Evolutionary conservation across 805 yeast genomes (phyloP).

Genomic region (Saturnispora kantuleensis): DNA sequence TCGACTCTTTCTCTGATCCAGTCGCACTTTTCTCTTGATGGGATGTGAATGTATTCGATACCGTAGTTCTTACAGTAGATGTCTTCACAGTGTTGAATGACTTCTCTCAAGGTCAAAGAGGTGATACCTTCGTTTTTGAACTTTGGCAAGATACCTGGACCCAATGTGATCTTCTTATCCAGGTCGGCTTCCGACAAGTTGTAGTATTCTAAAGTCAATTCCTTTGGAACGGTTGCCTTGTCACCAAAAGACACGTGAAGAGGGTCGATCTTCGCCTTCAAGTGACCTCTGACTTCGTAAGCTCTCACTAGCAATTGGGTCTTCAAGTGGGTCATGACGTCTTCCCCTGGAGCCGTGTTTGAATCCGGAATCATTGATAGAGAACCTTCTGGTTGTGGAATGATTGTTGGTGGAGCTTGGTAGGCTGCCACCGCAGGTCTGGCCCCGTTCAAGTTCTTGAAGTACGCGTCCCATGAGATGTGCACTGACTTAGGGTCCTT

Average conservation of each 20-base stretch:
- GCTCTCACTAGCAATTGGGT: constrained; percentile 96
- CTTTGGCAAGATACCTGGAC: constrained; percentile 96
- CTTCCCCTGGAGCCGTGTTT: constrained; percentile 45
- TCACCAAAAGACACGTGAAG: constrained; percentile 81
- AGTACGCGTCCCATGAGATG: constrained; percentile 94
- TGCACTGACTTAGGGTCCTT: constrained; percentile 87
- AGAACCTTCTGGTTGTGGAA: constrained; percentile 74
- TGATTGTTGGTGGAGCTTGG: constrained; percentile 83
- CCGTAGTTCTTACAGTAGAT: constrained; percentile 87
- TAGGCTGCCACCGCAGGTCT: constrained; percentile 71
- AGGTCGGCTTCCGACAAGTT: constrained; percentile 84
- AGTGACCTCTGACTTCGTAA: constrained; percentile 97
- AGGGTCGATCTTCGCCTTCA: constrained; percentile 94
- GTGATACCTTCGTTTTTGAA: constrained; percentile 56
- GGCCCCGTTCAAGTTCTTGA: constrained; percentile 69
- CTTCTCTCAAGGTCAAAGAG: constrained; percentile 65
- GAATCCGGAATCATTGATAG: constrained; percentile 49
- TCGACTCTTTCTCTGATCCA: constrained; percentile 97
- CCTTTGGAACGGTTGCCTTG: constrained; percentile 54
- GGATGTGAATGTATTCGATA: constrained; percentile 93
- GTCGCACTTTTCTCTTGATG: constrained; percentile 90
- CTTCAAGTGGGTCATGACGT: constrained; percentile 80
- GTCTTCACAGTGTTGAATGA: constrained; percentile 67
- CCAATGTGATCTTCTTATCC: constrained; percentile 74
- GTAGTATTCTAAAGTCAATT: constrained; percentile 84